Evolutionary conservation across 2,329 filamentous ascomycete genomes (phyloP), one percentile per base, ranked within the genome.

Genomic region (Exophiala spinifera): DNA sequence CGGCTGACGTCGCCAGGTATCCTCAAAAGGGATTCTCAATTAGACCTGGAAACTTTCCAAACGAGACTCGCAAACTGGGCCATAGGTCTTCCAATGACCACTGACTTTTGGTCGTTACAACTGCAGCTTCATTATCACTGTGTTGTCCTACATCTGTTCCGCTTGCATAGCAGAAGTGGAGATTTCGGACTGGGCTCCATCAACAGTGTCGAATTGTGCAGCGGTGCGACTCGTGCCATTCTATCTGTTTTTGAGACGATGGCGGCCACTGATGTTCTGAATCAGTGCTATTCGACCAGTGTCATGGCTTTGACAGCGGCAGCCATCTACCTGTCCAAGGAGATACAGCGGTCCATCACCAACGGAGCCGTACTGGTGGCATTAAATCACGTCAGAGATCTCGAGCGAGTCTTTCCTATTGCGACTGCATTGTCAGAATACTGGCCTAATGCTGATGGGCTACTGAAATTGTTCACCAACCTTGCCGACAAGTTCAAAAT

Each of bases 51-150:
- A 20, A 5, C 44, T 31, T 39, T 49, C 21, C 47, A 43, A 10
- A 17, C 15, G 8, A 40, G 33, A 15, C 37, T 28, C 11, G 36
- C 36, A 39, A 39, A 15, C 14, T 39, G 36, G 36, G 17, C 21
- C 11, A 47, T 25, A 20, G 28, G 45, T 13, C n/a, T 20, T 7
- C 17, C 45, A 13, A 47, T 34, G 21, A 20, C n/a, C 36, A 39
- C 36, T n/a, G 36, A 39, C 23, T 54, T 54, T 28, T 51, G 36
- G 25, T n/a, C 21, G 11, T 47, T 54, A 21, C 44, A 55, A 17
- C 31, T 58, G 11, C 46, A 49, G 15, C 28, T 58, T n/a, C 55
- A 58, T 39, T 58, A 58, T 34, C 46, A 58, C 31, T 10, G 33
- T 7, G 43, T 37, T 23, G 17, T 58, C 5, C 19, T 58, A 14